These are phyloP conservation scores for Stygiomarasmius scandens DNA, from an alignment of 1,284 basidiomycete species.

Conservation along the genomic window DNA sequence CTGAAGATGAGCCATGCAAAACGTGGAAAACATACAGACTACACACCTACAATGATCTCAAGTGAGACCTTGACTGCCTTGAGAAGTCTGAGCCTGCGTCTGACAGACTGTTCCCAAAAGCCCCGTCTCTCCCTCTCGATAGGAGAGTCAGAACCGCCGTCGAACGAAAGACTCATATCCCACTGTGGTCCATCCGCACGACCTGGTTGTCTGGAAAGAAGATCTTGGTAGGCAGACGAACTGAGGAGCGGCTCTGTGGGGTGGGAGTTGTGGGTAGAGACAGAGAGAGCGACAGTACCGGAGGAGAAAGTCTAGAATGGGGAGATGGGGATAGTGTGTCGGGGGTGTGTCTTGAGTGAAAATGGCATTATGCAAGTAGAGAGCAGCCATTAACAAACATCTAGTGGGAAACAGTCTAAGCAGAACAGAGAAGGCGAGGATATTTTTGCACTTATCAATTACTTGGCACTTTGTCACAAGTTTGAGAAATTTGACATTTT, in stretches of 20 bases:
- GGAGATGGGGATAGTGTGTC: slow-evolving; percentile 29
- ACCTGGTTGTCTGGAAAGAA: slow-evolving; percentile 31
- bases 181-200: slow-evolving; percentile 26
- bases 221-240: slow-evolving; percentile 45
- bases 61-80: slow-evolving; percentile 40
- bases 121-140: slow-evolving; percentile 42
- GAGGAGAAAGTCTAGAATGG: slow-evolving; percentile 51
- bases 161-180: slow-evolving; percentile 41
- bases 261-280: slow-evolving; percentile 49
- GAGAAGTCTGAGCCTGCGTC: slow-evolving; percentile 45
- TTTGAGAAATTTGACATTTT: too few relatives aligned
- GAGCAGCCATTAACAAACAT: slow-evolving; percentile 65
- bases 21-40: slow-evolving; percentile 1
- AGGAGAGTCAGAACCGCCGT: slow-evolving; percentile 38
- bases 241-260: slow-evolving; percentile 52
- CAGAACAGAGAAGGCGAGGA: too few relatives aligned
- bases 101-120: slow-evolving; percentile 35
- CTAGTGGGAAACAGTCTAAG: neutral
- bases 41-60: slow-evolving; percentile 53
- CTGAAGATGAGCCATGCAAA: slow-evolving; percentile 9
- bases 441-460: too few relatives aligned
- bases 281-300: slow-evolving; percentile 51
- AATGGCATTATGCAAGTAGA: slow-evolving; percentile 59
- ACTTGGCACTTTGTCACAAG: too few relatives aligned
- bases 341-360: slow-evolving; percentile 44